A percentile compares a stretch with the other conserved stretches of the same genome.
phyloP scores from a whole-genome alignment of 768 basidiomycete species.

The Trametopsis cervina region DNA sequence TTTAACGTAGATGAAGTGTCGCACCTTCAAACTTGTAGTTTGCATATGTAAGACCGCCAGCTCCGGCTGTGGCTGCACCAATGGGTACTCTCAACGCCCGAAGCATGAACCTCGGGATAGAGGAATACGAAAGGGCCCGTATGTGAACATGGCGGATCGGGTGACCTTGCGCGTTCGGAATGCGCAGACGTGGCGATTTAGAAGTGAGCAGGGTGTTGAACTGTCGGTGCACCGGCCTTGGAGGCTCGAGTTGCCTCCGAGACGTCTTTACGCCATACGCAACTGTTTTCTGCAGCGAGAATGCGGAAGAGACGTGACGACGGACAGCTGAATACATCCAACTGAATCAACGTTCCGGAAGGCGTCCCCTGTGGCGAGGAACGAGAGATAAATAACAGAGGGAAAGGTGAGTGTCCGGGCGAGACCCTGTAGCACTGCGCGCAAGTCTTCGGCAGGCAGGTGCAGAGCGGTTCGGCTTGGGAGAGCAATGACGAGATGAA shows the following conservation, averaged over 20 bases:
- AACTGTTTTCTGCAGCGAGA: conserved; percentile 37
- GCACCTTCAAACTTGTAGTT: conserved; percentile 95
- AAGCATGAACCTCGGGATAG: conserved; percentile 83
- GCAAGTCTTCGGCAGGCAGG: not conserved
- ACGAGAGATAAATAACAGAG: not conserved
- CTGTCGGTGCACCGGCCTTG: conserved; percentile 48
- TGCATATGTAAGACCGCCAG: conserved; percentile 87
- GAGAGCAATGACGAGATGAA: no score
- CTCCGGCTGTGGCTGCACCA: conserved; percentile 84
- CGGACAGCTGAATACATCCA: conserved; percentile 40
- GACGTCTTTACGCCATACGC: conserved; percentile 47
- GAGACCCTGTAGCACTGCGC: not conserved
- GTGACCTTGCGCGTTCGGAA: conserved; percentile 38
- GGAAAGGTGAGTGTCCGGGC: not conserved
- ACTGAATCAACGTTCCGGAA: not conserved
- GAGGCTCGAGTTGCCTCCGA: conserved; percentile 25
- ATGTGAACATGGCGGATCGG: conserved; percentile 60
- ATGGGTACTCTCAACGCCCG: conserved; percentile 85
- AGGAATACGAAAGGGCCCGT: conserved; percentile 77
- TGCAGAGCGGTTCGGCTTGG: not conserved
- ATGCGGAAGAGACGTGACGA: conserved; percentile 29
- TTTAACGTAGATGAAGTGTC: not conserved
- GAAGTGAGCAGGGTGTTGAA: conserved; percentile 51
- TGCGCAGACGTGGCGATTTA: conserved; percentile 37
- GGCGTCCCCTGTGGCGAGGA: not conserved